Conservation (phyloP, 225 moss, liverwort and hornwort genomes). For the Physcomitrium patens region DNA sequence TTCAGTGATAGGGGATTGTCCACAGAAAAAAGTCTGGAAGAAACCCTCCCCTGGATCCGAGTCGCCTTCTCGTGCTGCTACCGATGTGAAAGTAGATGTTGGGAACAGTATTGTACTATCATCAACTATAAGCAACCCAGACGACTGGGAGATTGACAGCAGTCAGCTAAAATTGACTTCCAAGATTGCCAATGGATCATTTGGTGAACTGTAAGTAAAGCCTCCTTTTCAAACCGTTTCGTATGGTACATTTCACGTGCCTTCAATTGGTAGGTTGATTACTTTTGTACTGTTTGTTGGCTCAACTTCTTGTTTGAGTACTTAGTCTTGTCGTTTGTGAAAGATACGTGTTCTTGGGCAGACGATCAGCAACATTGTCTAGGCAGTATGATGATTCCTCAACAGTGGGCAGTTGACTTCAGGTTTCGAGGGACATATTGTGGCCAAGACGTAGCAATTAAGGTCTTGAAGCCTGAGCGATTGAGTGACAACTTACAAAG, state of each 20-base stretch:
- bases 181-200: constrained; percentile 67
- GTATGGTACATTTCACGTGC: not conserved
- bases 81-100: not conserved
- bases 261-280: not conserved
- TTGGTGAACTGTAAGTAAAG: constrained; percentile 68
- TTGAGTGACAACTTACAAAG: constrained; percentile 58
- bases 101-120: not conserved
- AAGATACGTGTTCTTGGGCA: not conserved
- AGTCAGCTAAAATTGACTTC: constrained; percentile 53
- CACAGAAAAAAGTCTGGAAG: constrained; percentile 11
- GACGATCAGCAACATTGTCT: too few relatives aligned
- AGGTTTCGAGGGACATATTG: constrained; percentile 74
- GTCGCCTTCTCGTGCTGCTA: constrained; percentile 3
- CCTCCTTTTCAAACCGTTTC: not conserved
- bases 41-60: constrained; percentile 4
- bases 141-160: constrained; percentile 78
- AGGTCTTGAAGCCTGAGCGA: constrained; percentile 61
- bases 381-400: not conserved
- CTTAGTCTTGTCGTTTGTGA: not conserved
- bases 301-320: not conserved
- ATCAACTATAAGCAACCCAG: constrained; percentile 6
- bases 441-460: constrained; percentile 78
- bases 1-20: not conserved
- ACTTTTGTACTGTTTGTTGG: not conserved
- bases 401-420: constrained; percentile 12